Percentiles rank a stretch among this genome's conserved stretches.
phyloP scores from a whole-genome alignment of 768 basidiomycete species.

The Lactarius indigo region DNA sequence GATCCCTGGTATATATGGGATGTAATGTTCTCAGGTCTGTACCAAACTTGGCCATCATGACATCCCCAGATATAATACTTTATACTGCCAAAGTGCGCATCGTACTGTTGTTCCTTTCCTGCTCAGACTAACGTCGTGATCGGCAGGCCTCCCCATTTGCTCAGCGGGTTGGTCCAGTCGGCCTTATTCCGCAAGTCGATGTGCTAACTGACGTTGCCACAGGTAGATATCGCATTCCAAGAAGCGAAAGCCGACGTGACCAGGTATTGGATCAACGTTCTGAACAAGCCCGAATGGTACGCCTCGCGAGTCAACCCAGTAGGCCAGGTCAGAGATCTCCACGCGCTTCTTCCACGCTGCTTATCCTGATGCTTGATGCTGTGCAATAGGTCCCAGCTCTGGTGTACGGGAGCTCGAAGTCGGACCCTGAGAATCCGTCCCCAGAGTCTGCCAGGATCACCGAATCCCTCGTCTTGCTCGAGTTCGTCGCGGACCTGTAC shows the following conservation, averaged over 20 bases:
- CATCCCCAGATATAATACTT: conserved; percentile 35
- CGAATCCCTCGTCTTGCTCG: conserved; percentile 58
- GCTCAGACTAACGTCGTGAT: neutral
- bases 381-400: conserved; percentile 52
- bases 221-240: conserved; percentile 56
- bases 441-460: conserved; percentile 54
- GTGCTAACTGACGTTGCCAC: neutral
- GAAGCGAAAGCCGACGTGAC: conserved; percentile 49
- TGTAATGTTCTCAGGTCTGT: neutral
- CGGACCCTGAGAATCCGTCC: conserved; percentile 48
- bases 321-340: conserved; percentile 44
- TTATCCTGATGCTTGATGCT: too few species aligned
- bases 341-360: neutral
- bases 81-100: conserved; percentile 33
- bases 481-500: conserved; percentile 58
- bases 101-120: neutral
- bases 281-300: conserved; percentile 66
- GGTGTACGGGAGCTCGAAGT: conserved; percentile 55
- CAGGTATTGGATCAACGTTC: conserved; percentile 53
- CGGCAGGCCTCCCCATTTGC: conserved; percentile 51
- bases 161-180: conserved; percentile 40
- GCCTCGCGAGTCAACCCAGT: conserved; percentile 56
- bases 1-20: neutral
- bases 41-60: neutral
- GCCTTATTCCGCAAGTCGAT: neutral